Percentiles rank a stretch among this genome's conserved stretches.
These are phyloP conservation scores for Cladosporium velox DNA, from an alignment of 2,329 filamentous ascomycete genomes.

Conservation along the genomic window DNA sequence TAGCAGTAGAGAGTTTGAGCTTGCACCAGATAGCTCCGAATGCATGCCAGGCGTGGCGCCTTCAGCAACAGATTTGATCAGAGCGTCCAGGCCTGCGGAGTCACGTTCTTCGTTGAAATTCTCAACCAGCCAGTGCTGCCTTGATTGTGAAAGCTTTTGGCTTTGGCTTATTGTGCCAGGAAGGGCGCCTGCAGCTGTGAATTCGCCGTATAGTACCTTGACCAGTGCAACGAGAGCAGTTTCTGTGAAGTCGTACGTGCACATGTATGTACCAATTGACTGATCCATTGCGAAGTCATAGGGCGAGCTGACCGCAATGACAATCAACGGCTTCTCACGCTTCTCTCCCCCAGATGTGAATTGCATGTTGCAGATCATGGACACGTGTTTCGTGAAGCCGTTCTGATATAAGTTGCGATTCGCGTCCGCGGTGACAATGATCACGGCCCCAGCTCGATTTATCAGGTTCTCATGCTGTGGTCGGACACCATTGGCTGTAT, in stretches of 20 bases:
- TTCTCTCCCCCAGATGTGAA: slow-evolving; percentile 69
- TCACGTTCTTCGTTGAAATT: slow-evolving; percentile 81
- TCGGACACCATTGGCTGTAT: slow-evolving; percentile 87
- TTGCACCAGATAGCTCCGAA: slow-evolving; percentile 68
- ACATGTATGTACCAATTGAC: slow-evolving; percentile 86
- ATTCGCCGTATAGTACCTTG: slow-evolving; percentile 78
- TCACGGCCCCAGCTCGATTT: slow-evolving; percentile 80
- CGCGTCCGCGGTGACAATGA: slow-evolving; percentile 89
- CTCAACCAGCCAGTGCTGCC: slow-evolving; percentile 93
- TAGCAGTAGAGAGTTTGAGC: slow-evolving; percentile 74
- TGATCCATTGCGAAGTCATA: slow-evolving; percentile 96
- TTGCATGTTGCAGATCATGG: slow-evolving; percentile 90
- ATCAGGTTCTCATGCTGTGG: slow-evolving; percentile 94
- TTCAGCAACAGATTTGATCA: slow-evolving; percentile 71
- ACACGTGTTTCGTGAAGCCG: slow-evolving; percentile 92
- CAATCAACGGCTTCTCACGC: slow-evolving; percentile 78
- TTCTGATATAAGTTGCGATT: slow-evolving; percentile 92
- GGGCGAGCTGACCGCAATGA: slow-evolving; percentile 90
- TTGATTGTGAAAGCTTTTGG: slow-evolving; percentile 83
- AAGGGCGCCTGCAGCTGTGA: slow-evolving; percentile 57
- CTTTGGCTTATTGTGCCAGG: slow-evolving; percentile 80
- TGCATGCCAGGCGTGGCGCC: slow-evolving; percentile 65
- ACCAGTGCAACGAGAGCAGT: slow-evolving; percentile 84
- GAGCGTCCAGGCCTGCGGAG: slow-evolving; percentile 68
- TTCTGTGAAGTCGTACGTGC: slow-evolving; percentile 95